These are phyloP conservation scores for Inonotus hispidus DNA, from an alignment of 1,284 basidiomycete species.

Conservation along the genomic window DNA sequence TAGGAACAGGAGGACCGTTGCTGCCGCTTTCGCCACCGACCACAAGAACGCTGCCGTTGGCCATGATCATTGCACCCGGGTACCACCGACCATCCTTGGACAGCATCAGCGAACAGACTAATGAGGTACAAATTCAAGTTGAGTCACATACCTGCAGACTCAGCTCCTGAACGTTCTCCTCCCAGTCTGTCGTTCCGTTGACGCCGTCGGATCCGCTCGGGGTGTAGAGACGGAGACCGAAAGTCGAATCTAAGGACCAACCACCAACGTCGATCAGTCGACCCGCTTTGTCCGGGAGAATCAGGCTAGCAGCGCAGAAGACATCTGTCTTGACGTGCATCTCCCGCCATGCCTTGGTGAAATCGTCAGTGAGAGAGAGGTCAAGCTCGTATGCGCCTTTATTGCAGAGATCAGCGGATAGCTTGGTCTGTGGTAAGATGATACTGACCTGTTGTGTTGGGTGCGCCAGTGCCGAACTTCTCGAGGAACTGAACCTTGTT, in stretches of 20 bases:
- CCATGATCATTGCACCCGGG: slow-evolving; percentile 55
- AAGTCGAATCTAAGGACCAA: slow-evolving; percentile 58
- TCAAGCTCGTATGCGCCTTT: slow-evolving; percentile 70
- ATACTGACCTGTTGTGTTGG: slow-evolving; percentile 46
- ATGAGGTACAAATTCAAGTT: background rate
- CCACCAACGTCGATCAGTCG: slow-evolving; percentile 69
- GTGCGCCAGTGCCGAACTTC: slow-evolving; percentile 51
- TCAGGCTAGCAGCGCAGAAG: slow-evolving; percentile 68
- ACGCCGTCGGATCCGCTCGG: slow-evolving; percentile 53
- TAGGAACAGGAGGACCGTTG: slow-evolving; percentile 58
- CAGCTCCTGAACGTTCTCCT: slow-evolving; percentile 50
- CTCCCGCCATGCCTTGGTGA: slow-evolving; percentile 55
- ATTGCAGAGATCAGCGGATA: background rate
- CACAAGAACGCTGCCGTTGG: slow-evolving; percentile 66
- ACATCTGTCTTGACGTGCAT: slow-evolving; percentile 73
- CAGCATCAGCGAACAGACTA: background rate
- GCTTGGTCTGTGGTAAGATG: background rate
- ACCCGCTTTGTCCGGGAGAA: slow-evolving; percentile 66
- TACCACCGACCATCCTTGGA: slow-evolving; percentile 65
- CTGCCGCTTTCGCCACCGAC: slow-evolving; percentile 72
- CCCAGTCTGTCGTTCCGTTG: slow-evolving; percentile 64
- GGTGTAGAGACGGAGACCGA: slow-evolving; percentile 59
- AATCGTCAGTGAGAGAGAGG: slow-evolving; percentile 48
- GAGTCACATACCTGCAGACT: slow-evolving; percentile 40
- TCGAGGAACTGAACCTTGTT: slow-evolving; percentile 74